Evolutionary conservation across 768 basidiomycete genomes (phyloP).

Genomic region (Kwoniella newhampshirensis): DNA sequence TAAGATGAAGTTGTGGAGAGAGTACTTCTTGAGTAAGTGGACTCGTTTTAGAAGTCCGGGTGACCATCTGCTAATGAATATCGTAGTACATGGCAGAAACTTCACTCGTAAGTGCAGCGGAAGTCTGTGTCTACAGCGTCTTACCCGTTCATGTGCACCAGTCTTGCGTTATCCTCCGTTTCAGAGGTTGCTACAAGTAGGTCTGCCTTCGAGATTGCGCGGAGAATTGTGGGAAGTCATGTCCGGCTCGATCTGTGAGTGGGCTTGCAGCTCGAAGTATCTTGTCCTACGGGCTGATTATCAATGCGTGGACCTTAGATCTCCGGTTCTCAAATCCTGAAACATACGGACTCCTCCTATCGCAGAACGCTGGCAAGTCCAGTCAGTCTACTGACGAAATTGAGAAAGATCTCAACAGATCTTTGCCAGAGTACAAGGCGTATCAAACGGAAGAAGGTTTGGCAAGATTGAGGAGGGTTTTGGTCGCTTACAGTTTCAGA

Average conservation of each 20-base stretch:
- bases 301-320: conserved; percentile 45
- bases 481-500: conserved; percentile 93
- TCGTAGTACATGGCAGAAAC: conserved; percentile 92
- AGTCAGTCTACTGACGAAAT: conserved; percentile 95
- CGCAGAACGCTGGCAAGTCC: conserved; percentile 72
- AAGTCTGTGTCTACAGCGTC: neutral
- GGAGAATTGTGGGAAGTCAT: conserved; percentile 99
- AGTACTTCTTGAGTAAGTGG: conserved; percentile 71
- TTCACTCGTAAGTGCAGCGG: conserved; percentile 61
- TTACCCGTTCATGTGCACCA: conserved; percentile 3
- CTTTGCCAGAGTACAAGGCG: conserved; percentile 93
- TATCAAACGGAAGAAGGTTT: conserved; percentile 92
- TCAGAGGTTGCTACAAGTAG: conserved; percentile 95
- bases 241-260: conserved; percentile 76
- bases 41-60: neutral
- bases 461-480: conserved; percentile 74
- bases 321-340: conserved; percentile 85
- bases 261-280: neutral
- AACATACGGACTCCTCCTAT: conserved; percentile 70
- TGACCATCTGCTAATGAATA: no score
- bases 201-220: conserved; percentile 86
- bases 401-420: conserved; percentile 94
- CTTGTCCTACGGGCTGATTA: neutral
- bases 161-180: conserved; percentile 92
- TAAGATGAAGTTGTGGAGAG: conserved; percentile 93